Evolutionary conservation across 2,329 filamentous ascomycete genomes (phyloP).

Genomic region (Aspergillus aculeatus): DNA sequence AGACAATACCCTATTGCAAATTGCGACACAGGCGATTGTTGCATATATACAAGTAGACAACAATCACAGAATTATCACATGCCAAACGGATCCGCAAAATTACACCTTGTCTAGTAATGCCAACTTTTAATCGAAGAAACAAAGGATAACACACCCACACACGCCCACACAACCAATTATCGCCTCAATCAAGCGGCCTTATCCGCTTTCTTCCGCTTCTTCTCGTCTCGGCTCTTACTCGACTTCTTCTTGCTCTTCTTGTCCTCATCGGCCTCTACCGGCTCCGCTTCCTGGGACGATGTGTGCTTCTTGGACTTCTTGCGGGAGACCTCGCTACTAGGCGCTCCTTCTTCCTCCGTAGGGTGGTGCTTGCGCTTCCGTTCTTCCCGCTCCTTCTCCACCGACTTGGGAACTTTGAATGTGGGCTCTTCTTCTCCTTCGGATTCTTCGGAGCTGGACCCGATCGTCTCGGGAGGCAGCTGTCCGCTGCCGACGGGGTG

Average conservation of each 20-base stretch:
- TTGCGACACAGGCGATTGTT: background rate
- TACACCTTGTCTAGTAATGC: slow-evolving; percentile 14
- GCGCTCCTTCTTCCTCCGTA: slow-evolving; percentile 29
- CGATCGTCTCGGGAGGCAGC: slow-evolving; percentile 34
- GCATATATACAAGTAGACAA: background rate
- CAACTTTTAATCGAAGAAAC: slow-evolving; percentile 16
- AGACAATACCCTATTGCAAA: background rate
- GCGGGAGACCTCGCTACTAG: slow-evolving; percentile 26
- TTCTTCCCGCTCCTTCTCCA: slow-evolving; percentile 29
- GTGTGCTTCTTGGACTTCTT: slow-evolving; percentile 44
- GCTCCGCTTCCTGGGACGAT: slow-evolving; percentile 22
- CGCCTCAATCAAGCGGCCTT: slow-evolving; percentile 31
- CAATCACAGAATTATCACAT: slow-evolving; percentile 29
- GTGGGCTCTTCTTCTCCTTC: slow-evolving; percentile 36
- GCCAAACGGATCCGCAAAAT: slow-evolving; percentile 39
- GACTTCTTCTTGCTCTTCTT: slow-evolving; percentile 32
- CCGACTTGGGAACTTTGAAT: slow-evolving; percentile 32
- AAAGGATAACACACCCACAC: background rate
- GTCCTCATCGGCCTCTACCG: slow-evolving; percentile 25
- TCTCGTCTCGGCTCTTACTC: slow-evolving; percentile 41
- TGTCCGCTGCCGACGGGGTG: slow-evolving; percentile 41
- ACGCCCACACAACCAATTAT: slow-evolving; percentile 14
- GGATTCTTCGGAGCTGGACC: slow-evolving; percentile 38
- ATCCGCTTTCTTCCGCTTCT: slow-evolving; percentile 40
- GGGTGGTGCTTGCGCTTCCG: slow-evolving; percentile 41